phyloP scores from a whole-genome alignment of 2,329 filamentous ascomycete genomes.

The Colletotrichum sansevieriae region DNA sequence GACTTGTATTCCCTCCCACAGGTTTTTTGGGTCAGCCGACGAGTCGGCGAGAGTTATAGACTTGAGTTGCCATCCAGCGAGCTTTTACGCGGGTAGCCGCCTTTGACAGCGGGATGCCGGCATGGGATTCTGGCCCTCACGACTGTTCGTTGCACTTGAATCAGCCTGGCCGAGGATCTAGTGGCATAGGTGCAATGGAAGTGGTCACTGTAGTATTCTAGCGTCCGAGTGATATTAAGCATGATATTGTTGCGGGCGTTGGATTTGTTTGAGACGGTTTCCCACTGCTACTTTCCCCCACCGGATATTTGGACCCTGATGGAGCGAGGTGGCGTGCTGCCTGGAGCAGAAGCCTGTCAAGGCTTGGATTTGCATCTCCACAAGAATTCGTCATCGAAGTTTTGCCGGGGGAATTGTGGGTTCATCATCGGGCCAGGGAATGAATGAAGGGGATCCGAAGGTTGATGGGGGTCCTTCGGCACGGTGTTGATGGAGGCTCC shows the following conservation, averaged over 20 bases:
- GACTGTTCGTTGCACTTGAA: neutral
- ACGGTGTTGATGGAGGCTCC: constrained; percentile 19
- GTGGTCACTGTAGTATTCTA: constrained; percentile 4
- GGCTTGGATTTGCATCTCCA: constrained; percentile 18
- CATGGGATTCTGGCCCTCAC: neutral
- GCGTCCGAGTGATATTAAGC: constrained; percentile 18
- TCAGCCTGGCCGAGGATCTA: neutral
- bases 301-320: constrained; percentile 13
- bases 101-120: constrained; percentile 30
- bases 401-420: constrained; percentile 16
- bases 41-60: neutral
- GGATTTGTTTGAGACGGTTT: constrained; percentile 6
- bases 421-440: neutral
- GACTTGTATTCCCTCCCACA: neutral
- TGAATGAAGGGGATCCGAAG: neutral
- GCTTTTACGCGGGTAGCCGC: neutral
- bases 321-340: neutral
- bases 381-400: constrained; percentile 10
- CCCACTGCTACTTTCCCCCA: neutral
- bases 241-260: constrained; percentile 21
- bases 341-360: constrained; percentile 1
- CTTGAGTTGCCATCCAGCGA: neutral
- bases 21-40: neutral
- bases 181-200: neutral
- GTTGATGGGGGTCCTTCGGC: constrained; percentile 1